Conservation (phyloP, 2,329 filamentous ascomycete species). For the Hypoxylon sp. region DNA sequence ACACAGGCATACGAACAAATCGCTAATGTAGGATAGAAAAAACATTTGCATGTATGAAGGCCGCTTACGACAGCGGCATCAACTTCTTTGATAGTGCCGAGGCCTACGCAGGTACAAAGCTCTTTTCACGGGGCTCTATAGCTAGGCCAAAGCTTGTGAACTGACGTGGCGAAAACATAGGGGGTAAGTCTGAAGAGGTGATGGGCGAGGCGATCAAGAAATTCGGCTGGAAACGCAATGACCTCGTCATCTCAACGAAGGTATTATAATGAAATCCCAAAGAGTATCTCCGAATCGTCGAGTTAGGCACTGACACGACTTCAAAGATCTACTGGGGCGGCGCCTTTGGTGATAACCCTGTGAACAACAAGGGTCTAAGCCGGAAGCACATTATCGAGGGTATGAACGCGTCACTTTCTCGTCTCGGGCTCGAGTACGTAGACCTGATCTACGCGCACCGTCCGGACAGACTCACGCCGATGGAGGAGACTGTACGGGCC, state of each 20-base stretch:
- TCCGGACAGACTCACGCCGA: slow-evolving; percentile 75
- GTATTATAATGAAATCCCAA: slow-evolving; percentile 48
- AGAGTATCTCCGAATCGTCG: background rate
- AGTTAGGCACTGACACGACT: slow-evolving; percentile 3
- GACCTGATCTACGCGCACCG: slow-evolving; percentile 78
- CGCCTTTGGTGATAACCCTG: slow-evolving; percentile 70
- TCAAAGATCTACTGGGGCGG: slow-evolving; percentile 73
- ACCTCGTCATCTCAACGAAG: slow-evolving; percentile 73
- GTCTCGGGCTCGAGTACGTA: slow-evolving; percentile 71
- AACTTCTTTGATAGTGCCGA: slow-evolving; percentile 76
- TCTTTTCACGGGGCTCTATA: background rate
- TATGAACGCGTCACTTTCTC: slow-evolving; percentile 69
- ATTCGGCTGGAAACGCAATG: slow-evolving; percentile 71
- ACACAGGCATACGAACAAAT: background rate
- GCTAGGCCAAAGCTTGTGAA: background rate
- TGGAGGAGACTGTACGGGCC: slow-evolving; percentile 77
- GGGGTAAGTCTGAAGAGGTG: slow-evolving; percentile 72
- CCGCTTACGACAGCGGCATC: slow-evolving; percentile 70
- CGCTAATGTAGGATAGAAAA: slow-evolving; percentile 59
- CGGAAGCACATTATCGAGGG: slow-evolving; percentile 79
- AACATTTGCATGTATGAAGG: slow-evolving; percentile 72
- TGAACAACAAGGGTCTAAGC: slow-evolving; percentile 77
- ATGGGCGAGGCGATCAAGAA: slow-evolving; percentile 73
- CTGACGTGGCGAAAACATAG: slow-evolving; percentile 58
- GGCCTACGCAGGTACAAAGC: slow-evolving; percentile 46